These are phyloP conservation scores for Chaetomium tenue DNA, from an alignment of 495 filamentous ascomycete species.

Conservation along the genomic window DNA sequence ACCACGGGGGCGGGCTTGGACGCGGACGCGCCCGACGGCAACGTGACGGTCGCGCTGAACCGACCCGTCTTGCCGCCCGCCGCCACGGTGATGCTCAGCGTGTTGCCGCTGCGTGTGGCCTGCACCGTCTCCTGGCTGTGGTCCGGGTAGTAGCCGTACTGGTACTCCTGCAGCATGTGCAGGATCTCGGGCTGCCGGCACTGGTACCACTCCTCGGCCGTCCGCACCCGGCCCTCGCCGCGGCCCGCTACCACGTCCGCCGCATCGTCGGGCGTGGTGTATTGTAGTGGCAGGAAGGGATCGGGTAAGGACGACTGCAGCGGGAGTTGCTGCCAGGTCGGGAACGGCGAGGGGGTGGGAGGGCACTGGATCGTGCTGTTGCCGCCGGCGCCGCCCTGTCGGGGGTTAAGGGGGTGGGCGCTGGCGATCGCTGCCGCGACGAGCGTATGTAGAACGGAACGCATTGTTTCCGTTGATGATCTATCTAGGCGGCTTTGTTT, in stretches of 20 bases:
- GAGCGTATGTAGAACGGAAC: not conserved
- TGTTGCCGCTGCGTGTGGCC: slow-evolving; percentile 50
- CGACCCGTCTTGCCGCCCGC: slow-evolving; percentile 47
- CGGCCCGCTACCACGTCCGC: slow-evolving; percentile 42
- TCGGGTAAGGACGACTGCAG: slow-evolving; percentile 48
- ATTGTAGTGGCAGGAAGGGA: slow-evolving; percentile 51
- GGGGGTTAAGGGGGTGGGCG: slow-evolving; percentile 1
- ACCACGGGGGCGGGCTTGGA: slow-evolving; percentile 49
- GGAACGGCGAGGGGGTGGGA: slow-evolving; percentile 41
- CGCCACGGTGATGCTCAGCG: slow-evolving; percentile 48
- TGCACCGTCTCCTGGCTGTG: slow-evolving; percentile 51
- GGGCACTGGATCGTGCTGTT: slow-evolving; percentile 32
- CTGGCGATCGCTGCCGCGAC: not conserved
- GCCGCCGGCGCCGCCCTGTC: slow-evolving; percentile 18
- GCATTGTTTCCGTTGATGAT: slow-evolving; percentile 8
- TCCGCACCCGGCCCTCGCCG: slow-evolving; percentile 45
- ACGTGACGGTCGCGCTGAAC: slow-evolving; percentile 46
- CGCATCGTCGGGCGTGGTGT: slow-evolving; percentile 42
- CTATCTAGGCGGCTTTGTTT: not conserved
- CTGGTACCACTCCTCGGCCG: slow-evolving; percentile 50
- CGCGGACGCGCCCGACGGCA: slow-evolving; percentile 43
- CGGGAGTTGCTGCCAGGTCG: slow-evolving; percentile 43
- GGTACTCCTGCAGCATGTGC: slow-evolving; percentile 54
- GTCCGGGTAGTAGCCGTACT: slow-evolving; percentile 56
- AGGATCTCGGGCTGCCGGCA: slow-evolving; percentile 55